phyloP scores from a whole-genome alignment of 2,329 filamentous ascomycete species.

The Penicillium sp. region DNA sequence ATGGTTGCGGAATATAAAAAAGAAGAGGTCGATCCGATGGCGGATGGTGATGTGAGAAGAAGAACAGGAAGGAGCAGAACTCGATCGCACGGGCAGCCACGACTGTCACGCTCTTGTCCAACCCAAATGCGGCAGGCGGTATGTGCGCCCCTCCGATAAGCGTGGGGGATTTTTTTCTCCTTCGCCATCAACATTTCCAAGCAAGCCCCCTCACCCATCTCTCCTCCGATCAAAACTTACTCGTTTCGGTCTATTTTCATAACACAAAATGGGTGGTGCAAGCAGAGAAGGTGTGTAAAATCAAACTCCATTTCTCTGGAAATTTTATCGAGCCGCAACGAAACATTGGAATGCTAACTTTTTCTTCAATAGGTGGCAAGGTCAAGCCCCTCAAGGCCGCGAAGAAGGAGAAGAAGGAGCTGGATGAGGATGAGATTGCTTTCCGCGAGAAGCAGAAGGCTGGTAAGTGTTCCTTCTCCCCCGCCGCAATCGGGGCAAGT shows the following conservation, averaged over 20 bases:
- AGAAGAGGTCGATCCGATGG: conserved; percentile 6
- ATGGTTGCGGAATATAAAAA: background rate
- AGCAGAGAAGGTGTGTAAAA: conserved; percentile 66
- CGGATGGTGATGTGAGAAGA: conserved; percentile 8
- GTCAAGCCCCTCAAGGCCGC: conserved; percentile 83
- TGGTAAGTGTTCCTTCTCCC: conserved; percentile 62
- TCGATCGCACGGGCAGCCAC: no score
- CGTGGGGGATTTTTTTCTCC: conserved; percentile 20
- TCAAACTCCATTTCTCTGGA: no score
- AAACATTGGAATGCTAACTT: background rate
- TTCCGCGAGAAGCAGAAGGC: conserved; percentile 82
- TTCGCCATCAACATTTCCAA: background rate
- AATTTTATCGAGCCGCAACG: background rate
- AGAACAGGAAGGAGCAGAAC: background rate
- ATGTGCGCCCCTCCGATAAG: conserved; percentile 28
- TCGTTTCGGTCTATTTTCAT: conserved; percentile 5
- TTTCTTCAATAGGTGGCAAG: conserved; percentile 69
- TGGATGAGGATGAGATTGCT: conserved; percentile 85
- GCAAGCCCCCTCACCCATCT: conserved; percentile 3
- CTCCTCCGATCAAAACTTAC: background rate
- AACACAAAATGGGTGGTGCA: conserved; percentile 63
- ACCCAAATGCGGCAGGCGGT: conserved; percentile 34
- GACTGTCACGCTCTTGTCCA: no score
- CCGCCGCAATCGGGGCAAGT: no score
- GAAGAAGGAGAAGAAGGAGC: conserved; percentile 81